Evolutionary conservation across 2,329 filamentous ascomycete species (phyloP).

Genomic region (Hypomyces rosellus): DNA sequence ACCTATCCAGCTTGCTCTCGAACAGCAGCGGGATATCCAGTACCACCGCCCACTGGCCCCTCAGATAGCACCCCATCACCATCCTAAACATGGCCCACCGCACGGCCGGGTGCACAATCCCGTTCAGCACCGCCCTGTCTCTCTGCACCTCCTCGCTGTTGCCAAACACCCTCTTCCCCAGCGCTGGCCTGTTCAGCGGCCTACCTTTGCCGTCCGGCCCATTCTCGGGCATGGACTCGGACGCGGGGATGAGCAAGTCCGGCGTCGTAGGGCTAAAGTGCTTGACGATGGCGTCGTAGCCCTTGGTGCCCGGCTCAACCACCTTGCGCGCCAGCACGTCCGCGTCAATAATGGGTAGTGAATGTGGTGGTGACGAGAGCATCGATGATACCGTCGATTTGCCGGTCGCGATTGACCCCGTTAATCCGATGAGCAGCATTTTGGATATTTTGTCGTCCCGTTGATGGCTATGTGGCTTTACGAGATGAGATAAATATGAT

Average conservation of each 20-base stretch:
- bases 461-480: background rate
- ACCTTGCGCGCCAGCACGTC: constrained; percentile 89
- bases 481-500: background rate
- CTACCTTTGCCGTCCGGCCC: constrained; percentile 57
- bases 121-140: constrained; percentile 74
- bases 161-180: constrained; percentile 84
- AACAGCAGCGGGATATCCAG: constrained; percentile 90
- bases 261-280: constrained; percentile 80
- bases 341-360: constrained; percentile 86
- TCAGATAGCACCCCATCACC: constrained; percentile 66
- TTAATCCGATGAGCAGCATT: constrained; percentile 96
- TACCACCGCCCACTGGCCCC: constrained; percentile 80
- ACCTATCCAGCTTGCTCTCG: constrained; percentile 76
- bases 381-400: constrained; percentile 92
- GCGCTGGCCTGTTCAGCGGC: constrained; percentile 76
- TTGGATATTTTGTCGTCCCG: constrained; percentile 2
- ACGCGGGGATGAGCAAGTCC: constrained; percentile 66
- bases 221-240: constrained; percentile 43
- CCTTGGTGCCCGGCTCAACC: constrained; percentile 82
- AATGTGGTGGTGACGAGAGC: constrained; percentile 73
- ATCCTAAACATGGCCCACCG: constrained; percentile 71
- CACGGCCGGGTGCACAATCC: constrained; percentile 89
- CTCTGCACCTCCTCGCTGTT: constrained; percentile 60
- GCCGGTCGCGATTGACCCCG: constrained; percentile 94
- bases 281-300: constrained; percentile 74